A percentile compares a stretch with the other conserved stretches of the same genome.
These are phyloP conservation scores for Micromonas pusilla DNA, from an alignment of 139 green algal genomes.

Conservation along the genomic window DNA sequence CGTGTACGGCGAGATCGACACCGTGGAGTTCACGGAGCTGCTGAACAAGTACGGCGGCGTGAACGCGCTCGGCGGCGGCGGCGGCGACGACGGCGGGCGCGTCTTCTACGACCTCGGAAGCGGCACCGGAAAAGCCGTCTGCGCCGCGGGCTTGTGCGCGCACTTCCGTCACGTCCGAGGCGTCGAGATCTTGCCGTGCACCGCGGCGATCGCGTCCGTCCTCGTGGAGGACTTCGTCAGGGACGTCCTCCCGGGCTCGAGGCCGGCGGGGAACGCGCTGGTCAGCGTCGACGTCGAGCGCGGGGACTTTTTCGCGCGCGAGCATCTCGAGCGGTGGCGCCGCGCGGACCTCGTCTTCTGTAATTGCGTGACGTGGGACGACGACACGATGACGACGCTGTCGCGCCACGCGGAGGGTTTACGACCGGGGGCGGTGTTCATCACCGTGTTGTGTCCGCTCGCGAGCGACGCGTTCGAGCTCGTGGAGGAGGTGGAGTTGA, in stretches of 20 bases:
- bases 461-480: background rate
- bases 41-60: background rate
- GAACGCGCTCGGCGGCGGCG: background rate
- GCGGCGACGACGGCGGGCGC: background rate
- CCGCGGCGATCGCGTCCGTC: background rate
- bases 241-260: background rate
- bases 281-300: background rate
- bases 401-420: background rate
- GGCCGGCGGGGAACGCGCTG: background rate
- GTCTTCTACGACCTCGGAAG: slow-evolving; percentile 13
- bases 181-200: slow-evolving; percentile 7
- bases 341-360: slow-evolving; percentile 5
- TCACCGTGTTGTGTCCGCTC: slow-evolving; percentile 15
- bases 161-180: background rate
- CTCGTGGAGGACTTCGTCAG: slow-evolving; percentile 1
- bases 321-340: background rate
- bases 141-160: background rate
- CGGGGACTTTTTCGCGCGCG: background rate
- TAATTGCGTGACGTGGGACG: slow-evolving; percentile 17
- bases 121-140: slow-evolving; percentile 14
- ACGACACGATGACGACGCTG: background rate
- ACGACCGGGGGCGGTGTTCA: background rate
- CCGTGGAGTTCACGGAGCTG: background rate
- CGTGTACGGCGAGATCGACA: slow-evolving; percentile 7
- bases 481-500: background rate